A percentile compares a stretch with the other conserved stretches of the same genome.
Conservation (phyloP, 331 rosid genomes). For the Pyrus hybrid region DNA sequence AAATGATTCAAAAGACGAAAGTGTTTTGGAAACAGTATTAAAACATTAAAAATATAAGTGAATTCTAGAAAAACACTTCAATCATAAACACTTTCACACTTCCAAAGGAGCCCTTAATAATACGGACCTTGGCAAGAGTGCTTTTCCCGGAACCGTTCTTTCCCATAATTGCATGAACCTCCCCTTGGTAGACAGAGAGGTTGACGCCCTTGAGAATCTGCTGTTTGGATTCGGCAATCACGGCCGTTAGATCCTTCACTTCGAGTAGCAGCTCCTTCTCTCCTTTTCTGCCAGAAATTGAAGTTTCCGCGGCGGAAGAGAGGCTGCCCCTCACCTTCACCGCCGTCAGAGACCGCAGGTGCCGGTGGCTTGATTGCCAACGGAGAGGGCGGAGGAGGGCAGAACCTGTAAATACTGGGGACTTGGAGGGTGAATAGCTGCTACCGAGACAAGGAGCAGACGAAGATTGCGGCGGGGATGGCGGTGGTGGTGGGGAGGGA, state of each 20-base stretch:
- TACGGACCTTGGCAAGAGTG: constrained; percentile 75
- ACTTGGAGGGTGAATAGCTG: background rate
- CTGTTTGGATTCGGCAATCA: constrained; percentile 48
- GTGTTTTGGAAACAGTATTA: background rate
- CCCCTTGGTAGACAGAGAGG: constrained; percentile 68
- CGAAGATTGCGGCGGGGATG: background rate
- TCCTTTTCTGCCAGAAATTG: background rate
- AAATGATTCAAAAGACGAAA: background rate
- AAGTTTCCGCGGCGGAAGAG: constrained; percentile 22
- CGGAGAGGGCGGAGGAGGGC: constrained; percentile 1
- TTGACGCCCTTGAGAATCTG: constrained; percentile 76
- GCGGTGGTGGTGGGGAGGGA: background rate
- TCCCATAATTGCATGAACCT: constrained; percentile 96
- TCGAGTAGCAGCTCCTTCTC: constrained; percentile 42
- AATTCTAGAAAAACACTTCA: background rate
- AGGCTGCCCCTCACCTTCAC: constrained; percentile 17
- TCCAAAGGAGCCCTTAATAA: background rate
- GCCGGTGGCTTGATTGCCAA: constrained; percentile 5
- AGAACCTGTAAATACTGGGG: background rate
- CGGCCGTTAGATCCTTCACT: constrained; percentile 71
- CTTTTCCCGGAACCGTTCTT: constrained; percentile 95
- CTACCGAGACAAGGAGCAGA: background rate
- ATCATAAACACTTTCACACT: background rate
- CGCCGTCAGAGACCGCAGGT: background rate
- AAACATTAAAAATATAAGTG: too few species aligned